Conservation (phyloP, 1,284 basidiomycete genomes). For the Phenoliferia sp. region DNA sequence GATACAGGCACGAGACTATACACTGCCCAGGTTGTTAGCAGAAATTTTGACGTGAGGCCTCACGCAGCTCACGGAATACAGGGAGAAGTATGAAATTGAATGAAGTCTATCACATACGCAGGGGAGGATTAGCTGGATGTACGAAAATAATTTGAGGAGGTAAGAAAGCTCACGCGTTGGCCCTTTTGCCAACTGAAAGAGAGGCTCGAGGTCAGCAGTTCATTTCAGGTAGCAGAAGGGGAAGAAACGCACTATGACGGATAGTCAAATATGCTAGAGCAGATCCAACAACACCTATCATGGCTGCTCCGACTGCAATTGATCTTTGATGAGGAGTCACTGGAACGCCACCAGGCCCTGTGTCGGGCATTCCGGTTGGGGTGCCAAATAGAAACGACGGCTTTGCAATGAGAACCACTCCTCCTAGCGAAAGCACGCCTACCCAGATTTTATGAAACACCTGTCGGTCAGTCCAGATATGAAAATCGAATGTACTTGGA, state of each 20-base stretch:
- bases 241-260: too few relatives aligned
- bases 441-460: background rate
- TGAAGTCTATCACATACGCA: constrained; percentile 12
- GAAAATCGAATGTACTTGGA: constrained; percentile 3
- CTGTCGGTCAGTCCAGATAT: background rate
- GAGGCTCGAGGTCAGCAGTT: too few relatives aligned
- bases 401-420: constrained; percentile 41
- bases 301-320: constrained; percentile 31
- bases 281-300: constrained; percentile 39
- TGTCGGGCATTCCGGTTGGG: background rate
- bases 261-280: constrained; percentile 41
- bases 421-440: constrained; percentile 33
- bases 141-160: background rate
- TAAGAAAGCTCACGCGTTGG: constrained; percentile 20
- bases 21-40: background rate
- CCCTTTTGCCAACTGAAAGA: constrained; percentile 40
- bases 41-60: background rate
- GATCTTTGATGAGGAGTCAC: constrained; percentile 21
- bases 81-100: constrained; percentile 34
- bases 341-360: background rate
- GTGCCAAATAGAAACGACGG: constrained; percentile 32
- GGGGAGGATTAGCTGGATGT: background rate
- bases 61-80: constrained; percentile 11
- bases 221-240: too few relatives aligned
- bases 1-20: constrained; percentile 24